phyloP scores from a whole-genome alignment of 108 stramenopile species.

The Fragilaria crotonensis region DNA sequence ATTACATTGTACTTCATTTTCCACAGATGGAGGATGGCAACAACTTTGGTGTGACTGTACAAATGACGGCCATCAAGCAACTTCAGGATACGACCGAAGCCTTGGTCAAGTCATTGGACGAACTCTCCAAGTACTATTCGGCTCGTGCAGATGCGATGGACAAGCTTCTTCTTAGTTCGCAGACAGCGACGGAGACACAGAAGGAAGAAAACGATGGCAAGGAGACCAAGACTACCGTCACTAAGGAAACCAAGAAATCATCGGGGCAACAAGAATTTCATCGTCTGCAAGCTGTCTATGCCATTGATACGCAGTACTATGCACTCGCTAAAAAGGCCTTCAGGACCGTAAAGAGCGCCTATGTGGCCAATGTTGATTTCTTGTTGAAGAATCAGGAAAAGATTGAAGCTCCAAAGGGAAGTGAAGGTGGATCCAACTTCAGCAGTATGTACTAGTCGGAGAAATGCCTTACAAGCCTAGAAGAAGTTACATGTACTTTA shows the following conservation, averaged over 20 bases:
- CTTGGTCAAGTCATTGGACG: slow-evolving; percentile 37
- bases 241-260: slow-evolving; percentile 30
- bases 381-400: slow-evolving; percentile 67
- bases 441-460: slow-evolving; percentile 11
- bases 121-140: slow-evolving; percentile 46
- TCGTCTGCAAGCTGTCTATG: slow-evolving; percentile 19
- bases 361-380: slow-evolving; percentile 41
- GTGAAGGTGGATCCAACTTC: slow-evolving; percentile 16
- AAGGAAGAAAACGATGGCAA: slow-evolving; percentile 34
- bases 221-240: slow-evolving; percentile 17
- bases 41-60: slow-evolving; percentile 79
- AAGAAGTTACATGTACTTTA: no score
- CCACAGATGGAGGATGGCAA: slow-evolving; percentile 80
- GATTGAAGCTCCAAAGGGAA: slow-evolving; percentile 56
- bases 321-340: slow-evolving; percentile 27
- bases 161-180: slow-evolving; percentile 46
- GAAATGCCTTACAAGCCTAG: neutral
- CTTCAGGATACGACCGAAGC: slow-evolving; percentile 43
- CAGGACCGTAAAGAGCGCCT: slow-evolving; percentile 17
- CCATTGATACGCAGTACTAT: slow-evolving; percentile 47
- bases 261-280: slow-evolving; percentile 7
- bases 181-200: slow-evolving; percentile 17
- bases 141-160: slow-evolving; percentile 66
- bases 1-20: slow-evolving; percentile 27
- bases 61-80: slow-evolving; percentile 53